Evolutionary conservation across 306 rosid genomes (phyloP), one percentile per base, ranked within the genome.

Genomic region (Adenanthera pavonina): DNA sequence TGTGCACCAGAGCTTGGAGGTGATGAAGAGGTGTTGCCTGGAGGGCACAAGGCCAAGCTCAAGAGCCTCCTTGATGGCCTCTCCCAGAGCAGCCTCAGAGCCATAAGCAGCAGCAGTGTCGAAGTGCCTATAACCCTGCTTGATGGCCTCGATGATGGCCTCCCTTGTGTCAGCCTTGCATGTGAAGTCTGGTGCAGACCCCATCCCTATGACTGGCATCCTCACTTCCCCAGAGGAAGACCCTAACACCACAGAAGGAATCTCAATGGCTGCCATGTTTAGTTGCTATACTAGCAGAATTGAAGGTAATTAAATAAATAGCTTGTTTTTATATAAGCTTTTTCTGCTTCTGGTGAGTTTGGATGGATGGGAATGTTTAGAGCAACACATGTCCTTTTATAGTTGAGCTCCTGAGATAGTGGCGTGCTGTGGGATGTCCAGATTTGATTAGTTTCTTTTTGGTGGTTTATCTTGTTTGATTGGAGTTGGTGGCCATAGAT

Each of bases 1-100:
- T 1, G 82, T 83, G 77, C 76, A 72, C 89, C 89, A 88, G 25
- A 88, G 88, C 78, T 86, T 88, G 10, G 89, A 86, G 36, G 91
- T 88, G 69, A 88, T 77, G 16, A 88, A 88, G 78, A 88, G 89
- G 0, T 88, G 36, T 10, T 86, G n/a, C 2, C 86, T 51, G 7
- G 89, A 47, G 1, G 76, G 87, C 10, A 88, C 43, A 2, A 62
- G 81, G 4, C 88, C 86, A 46, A 84, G 88, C 3, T 69, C 0
- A 8, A 73, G 0, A 0, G 91, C 89, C 8, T 88, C 88, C 2
- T 78, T 69, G 1, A 85, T 41, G 56, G 83, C 89, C 19, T 88
- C 89, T 0, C 91, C 91, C 3, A 88, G 81, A 38, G 82, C 78
- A 20, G 79, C 80, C 33, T 88, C 89, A 0, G 89, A 83, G 16